Percentiles rank a stretch among this genome's conserved stretches.
These are phyloP conservation scores for Gaultheria prostrata DNA, from an alignment of 148 eudicot species.

Conservation along the genomic window DNA sequence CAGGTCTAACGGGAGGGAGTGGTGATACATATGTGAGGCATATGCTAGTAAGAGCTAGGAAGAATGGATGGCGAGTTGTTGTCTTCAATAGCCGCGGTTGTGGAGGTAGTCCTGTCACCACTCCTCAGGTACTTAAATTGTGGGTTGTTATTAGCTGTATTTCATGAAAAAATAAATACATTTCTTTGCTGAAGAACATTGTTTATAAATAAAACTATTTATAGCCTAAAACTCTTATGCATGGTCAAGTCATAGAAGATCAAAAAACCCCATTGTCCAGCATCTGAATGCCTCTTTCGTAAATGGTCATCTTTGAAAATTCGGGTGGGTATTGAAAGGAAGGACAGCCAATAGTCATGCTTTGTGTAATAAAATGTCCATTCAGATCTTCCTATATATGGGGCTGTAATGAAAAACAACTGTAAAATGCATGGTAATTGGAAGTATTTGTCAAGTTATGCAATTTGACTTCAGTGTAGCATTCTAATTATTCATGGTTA, in stretches of 20 bases:
- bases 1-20: conserved; percentile 98
- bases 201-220: not conserved
- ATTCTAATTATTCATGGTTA: not conserved
- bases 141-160: not conserved
- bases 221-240: not conserved
- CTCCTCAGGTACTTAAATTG: conserved; percentile 59
- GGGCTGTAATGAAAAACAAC: not conserved
- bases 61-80: conserved; percentile 73
- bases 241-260: not conserved
- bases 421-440: not conserved
- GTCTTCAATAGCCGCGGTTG: conserved; percentile 96
- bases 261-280: not conserved
- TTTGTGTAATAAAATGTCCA: not conserved
- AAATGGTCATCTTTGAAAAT: not conserved
- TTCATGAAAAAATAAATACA: not conserved
- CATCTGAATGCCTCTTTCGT: not conserved
- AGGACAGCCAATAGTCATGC: not conserved
- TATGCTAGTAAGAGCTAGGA: conserved; percentile 70
- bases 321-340: not conserved
- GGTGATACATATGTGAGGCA: conserved; percentile 83
- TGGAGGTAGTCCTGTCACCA: conserved; percentile 76
- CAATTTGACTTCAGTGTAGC: not conserved
- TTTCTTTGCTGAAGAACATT: not conserved
- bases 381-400: not conserved
- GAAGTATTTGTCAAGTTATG: not conserved